These are phyloP conservation scores for Aspergillus sergii DNA, from an alignment of 2,329 filamentous ascomycete genomes.

Conservation along the genomic window DNA sequence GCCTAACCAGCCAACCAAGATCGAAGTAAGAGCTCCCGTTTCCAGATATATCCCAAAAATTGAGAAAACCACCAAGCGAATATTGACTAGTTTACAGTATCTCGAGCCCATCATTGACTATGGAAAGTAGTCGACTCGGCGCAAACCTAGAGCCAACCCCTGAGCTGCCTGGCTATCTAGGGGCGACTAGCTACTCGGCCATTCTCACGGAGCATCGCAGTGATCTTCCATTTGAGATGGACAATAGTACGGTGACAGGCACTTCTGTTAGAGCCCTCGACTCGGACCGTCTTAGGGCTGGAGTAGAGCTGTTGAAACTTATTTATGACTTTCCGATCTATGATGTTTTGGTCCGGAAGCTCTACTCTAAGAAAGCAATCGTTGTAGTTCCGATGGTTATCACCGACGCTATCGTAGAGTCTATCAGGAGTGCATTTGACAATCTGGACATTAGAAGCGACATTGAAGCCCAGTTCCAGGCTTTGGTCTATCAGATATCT, in stretches of 20 bases:
- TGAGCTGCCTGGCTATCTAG: constrained; percentile 36
- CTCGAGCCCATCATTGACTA: constrained; percentile 26
- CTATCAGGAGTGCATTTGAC: constrained; percentile 29
- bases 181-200: constrained; percentile 39
- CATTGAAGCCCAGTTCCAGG: constrained; percentile 30
- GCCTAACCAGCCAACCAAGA: constrained; percentile 22
- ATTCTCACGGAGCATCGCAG: constrained; percentile 37
- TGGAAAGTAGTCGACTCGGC: constrained; percentile 22
- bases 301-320: constrained; percentile 33
- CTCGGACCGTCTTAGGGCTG: constrained; percentile 32
- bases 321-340: constrained; percentile 31
- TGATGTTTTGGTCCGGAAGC: constrained; percentile 29
- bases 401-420: constrained; percentile 29
- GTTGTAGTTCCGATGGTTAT: constrained; percentile 28
- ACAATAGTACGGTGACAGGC: constrained; percentile 22
- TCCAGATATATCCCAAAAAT: neutral
- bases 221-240: constrained; percentile 36
- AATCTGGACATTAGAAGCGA: constrained; percentile 23
- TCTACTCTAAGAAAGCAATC: constrained; percentile 26
- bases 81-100: constrained; percentile 19
- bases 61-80: neutral
- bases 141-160: constrained; percentile 27
- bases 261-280: constrained; percentile 24
- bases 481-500: constrained; percentile 31
- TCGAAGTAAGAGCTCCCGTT: constrained; percentile 24